Evolutionary conservation across 345 rosid genomes (phyloP).

Genomic region (Bruguiera parviflora): DNA sequence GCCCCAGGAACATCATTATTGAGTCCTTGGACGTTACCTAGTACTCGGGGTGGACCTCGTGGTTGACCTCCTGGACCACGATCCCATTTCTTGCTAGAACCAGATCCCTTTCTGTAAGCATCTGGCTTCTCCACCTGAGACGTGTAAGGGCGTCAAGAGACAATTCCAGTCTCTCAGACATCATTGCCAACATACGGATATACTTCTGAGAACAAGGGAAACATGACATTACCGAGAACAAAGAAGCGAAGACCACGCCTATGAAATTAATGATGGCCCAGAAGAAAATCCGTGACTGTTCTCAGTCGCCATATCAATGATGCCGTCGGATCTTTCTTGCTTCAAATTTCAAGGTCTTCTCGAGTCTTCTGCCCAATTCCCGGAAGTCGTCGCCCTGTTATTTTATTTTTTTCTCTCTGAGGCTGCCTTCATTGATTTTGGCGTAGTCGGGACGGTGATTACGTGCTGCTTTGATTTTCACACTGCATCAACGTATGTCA

Average conservation of each 20-base stretch:
- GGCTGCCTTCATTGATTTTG: neutral
- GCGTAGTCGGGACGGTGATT: neutral
- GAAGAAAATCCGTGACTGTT: constrained; percentile 61
- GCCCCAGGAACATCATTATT: constrained; percentile 69
- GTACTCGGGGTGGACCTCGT: constrained; percentile 36
- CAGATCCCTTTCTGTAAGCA: constrained; percentile 56
- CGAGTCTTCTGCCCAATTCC: neutral
- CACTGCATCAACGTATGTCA: too few relatives aligned
- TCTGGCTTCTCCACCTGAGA: constrained; percentile 82
- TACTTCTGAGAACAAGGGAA: neutral
- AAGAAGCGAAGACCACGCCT: constrained; percentile 52
- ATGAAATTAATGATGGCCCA: constrained; percentile 65
- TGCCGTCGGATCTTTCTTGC: neutral
- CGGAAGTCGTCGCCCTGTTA: too few relatives aligned
- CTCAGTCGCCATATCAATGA: constrained; percentile 58
- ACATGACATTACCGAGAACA: constrained; percentile 58
- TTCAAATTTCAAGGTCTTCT: constrained; percentile 1
- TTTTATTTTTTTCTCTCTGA: neutral
- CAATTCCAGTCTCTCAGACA: too few relatives aligned
- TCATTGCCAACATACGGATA: too few relatives aligned
- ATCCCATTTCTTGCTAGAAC: constrained; percentile 80
- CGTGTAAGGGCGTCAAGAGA: neutral
- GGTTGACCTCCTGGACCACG: constrained; percentile 84
- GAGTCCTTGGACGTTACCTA: constrained; percentile 70
- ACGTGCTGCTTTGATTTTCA: constrained; percentile 4